phyloP scores from a whole-genome alignment of 441 rosid species.

The Gossypium davidsonii region DNA sequence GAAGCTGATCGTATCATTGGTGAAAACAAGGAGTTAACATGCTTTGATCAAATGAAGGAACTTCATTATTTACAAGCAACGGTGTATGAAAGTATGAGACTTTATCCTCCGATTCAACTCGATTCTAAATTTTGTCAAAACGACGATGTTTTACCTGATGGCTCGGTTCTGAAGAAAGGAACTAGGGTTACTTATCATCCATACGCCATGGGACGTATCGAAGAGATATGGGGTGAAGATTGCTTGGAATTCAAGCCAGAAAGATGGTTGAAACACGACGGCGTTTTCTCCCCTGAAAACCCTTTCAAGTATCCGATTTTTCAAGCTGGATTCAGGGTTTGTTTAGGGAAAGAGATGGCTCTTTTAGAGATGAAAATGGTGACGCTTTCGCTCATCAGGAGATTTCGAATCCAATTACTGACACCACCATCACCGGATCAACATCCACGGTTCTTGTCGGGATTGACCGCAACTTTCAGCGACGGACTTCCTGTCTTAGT shows the following conservation, averaged over 20 bases:
- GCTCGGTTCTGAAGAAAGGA: slow-evolving; percentile 27
- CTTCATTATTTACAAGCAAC: slow-evolving; percentile 29
- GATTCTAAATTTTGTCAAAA: slow-evolving; percentile 28
- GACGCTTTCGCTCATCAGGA: slow-evolving; percentile 31
- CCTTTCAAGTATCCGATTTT: slow-evolving; percentile 32
- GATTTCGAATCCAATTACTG: slow-evolving; percentile 25
- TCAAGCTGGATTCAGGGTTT: slow-evolving; percentile 33
- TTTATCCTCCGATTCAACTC: slow-evolving; percentile 36
- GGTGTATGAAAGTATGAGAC: slow-evolving; percentile 29
- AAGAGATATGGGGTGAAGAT: slow-evolving; percentile 30
- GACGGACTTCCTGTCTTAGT: slow-evolving; percentile 44
- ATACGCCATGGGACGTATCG: slow-evolving; percentile 34
- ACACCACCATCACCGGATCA: not conserved
- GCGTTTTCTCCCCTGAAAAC: slow-evolving; percentile 20
- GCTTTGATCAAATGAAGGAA: slow-evolving; percentile 23
- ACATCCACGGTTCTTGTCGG: slow-evolving; percentile 38
- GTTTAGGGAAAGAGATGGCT: slow-evolving; percentile 37
- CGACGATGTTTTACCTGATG: slow-evolving; percentile 30
- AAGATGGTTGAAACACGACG: slow-evolving; percentile 27
- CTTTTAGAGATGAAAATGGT: slow-evolving; percentile 31
- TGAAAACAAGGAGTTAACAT: not conserved
- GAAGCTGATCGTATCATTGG: slow-evolving; percentile 37
- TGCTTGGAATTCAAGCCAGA: slow-evolving; percentile 31
- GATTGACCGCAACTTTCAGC: slow-evolving; percentile 47
- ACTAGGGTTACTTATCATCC: slow-evolving; percentile 36